Conservation (phyloP, 805 yeast genomes). For the Blastobotrys attinorum region DNA sequence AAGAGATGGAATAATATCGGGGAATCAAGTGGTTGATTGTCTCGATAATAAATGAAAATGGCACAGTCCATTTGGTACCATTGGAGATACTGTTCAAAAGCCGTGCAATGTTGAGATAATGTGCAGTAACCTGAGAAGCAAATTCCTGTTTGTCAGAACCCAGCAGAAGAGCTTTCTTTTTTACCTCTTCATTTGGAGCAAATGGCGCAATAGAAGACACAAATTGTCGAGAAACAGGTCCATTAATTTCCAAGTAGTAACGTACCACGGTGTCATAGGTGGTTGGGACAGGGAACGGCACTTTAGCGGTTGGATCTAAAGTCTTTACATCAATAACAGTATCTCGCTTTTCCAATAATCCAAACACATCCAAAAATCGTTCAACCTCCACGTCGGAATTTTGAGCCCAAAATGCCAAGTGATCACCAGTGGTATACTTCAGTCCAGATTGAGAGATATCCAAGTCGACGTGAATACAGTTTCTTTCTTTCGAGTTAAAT, state of each 20-base stretch:
- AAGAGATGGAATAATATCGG: conserved; percentile 93
- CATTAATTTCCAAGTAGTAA: conserved; percentile 83
- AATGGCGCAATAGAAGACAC: conserved; percentile 65
- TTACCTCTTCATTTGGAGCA: conserved; percentile 62
- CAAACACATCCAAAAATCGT: conserved; percentile 58
- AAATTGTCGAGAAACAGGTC: conserved; percentile 87
- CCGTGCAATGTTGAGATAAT: conserved; percentile 68
- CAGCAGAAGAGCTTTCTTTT: conserved; percentile 40
- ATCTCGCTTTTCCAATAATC: conserved; percentile 44
- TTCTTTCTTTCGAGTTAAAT: conserved; percentile 54
- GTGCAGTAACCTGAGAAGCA: conserved; percentile 52
- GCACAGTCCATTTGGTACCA: conserved; percentile 71
- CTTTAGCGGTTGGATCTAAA: conserved; percentile 45
- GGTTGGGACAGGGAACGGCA: conserved; percentile 49
- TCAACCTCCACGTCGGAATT: conserved; percentile 69
- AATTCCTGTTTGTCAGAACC: conserved; percentile 64
- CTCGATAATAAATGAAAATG: conserved; percentile 80
- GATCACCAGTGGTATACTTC: conserved; percentile 92
- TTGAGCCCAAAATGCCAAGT: conserved; percentile 90
- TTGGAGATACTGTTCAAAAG: conserved; percentile 54
- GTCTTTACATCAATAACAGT: conserved; percentile 56
- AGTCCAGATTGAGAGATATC: conserved; percentile 69
- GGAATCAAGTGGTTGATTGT: conserved; percentile 77
- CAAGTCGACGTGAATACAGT: conserved; percentile 85
- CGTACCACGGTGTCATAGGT: conserved; percentile 83